Evolutionary conservation across 768 basidiomycete species (phyloP).

Genomic region (Tubosaeta brunneosetosa): DNA sequence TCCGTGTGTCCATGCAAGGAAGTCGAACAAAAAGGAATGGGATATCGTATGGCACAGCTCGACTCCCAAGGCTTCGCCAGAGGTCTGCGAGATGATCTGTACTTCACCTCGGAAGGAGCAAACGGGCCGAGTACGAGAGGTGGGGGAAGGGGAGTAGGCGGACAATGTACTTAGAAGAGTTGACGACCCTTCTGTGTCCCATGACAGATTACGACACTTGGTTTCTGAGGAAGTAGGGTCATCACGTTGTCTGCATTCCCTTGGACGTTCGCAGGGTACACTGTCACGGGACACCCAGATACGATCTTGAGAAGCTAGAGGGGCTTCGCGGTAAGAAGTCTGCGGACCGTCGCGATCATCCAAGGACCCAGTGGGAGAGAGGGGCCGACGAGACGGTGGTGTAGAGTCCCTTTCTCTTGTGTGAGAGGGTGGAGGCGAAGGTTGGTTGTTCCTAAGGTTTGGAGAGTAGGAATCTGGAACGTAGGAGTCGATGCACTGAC

Average conservation of each 20-base stretch:
- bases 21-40: slow-evolving; percentile 35
- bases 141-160: slow-evolving; percentile 37
- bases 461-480: slow-evolving; percentile 28
- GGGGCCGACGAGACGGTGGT: slow-evolving; percentile 19
- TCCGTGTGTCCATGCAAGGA: slow-evolving; percentile 38
- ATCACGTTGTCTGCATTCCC: slow-evolving; percentile 26
- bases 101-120: slow-evolving; percentile 38
- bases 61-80: slow-evolving; percentile 45
- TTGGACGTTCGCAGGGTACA: slow-evolving; percentile 14
- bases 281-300: slow-evolving; percentile 10
- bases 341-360: slow-evolving; percentile 21
- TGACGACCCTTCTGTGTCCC: slow-evolving; percentile 31
- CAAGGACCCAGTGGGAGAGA: slow-evolving; percentile 17
- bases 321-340: slow-evolving; percentile 18
- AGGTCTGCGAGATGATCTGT: slow-evolving; percentile 32
- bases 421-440: slow-evolving; percentile 21
- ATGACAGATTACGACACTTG: slow-evolving; percentile 23
- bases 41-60: slow-evolving; percentile 31
- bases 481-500: slow-evolving; percentile 25
- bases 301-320: slow-evolving; percentile 23
- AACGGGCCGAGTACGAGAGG: slow-evolving; percentile 31
- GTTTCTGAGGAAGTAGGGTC: slow-evolving; percentile 14
- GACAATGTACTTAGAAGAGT: slow-evolving; percentile 43
- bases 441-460: slow-evolving; percentile 16
- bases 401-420: slow-evolving; percentile 23